phyloP scores from a whole-genome alignment of 805 yeast species.

The Monosporozyma yasuniensis region DNA sequence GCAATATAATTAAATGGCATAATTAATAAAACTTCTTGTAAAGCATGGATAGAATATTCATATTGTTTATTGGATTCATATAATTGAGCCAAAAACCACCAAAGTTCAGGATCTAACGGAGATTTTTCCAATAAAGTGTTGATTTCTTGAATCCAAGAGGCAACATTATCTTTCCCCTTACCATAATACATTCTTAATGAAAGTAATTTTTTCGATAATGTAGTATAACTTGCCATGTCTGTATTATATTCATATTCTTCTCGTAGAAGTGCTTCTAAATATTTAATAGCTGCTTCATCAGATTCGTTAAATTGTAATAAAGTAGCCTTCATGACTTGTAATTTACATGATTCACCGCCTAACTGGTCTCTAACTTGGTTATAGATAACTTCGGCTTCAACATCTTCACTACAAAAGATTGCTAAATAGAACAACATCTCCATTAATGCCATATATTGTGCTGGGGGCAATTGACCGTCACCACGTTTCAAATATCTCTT shows the following conservation, averaged over 20 bases:
- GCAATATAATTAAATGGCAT: constrained; percentile 43
- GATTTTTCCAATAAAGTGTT: constrained; percentile 23
- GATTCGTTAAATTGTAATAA: constrained; percentile 20
- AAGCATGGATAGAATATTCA: constrained; percentile 56
- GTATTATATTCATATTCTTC: constrained; percentile 46
- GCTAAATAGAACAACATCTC: constrained; percentile 67
- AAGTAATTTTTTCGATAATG: constrained; percentile 22
- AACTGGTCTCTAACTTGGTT: constrained; percentile 62
- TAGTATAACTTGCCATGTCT: constrained; percentile 24
- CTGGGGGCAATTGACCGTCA: constrained; percentile 23
- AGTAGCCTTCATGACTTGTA: constrained; percentile 26
- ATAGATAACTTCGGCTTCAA: constrained; percentile 59
- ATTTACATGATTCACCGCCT: constrained; percentile 35
- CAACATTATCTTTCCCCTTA: constrained; percentile 4
- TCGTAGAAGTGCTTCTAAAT: constrained; percentile 43
- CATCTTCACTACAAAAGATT: constrained; percentile 53
- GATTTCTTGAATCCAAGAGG: constrained; percentile 10
- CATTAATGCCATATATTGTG: constrained; percentile 46
- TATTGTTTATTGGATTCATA: constrained; percentile 54
- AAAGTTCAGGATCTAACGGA: constrained; percentile 68
- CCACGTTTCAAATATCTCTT: constrained; percentile 16
- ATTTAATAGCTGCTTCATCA: constrained; percentile 28
- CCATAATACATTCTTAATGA: constrained; percentile 12
- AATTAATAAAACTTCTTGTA: constrained; percentile 59
- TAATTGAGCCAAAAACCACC: constrained; percentile 69